Evolutionary conservation across 2,329 filamentous ascomycete genomes (phyloP).

Genomic region (Alternaria arbusti): DNA sequence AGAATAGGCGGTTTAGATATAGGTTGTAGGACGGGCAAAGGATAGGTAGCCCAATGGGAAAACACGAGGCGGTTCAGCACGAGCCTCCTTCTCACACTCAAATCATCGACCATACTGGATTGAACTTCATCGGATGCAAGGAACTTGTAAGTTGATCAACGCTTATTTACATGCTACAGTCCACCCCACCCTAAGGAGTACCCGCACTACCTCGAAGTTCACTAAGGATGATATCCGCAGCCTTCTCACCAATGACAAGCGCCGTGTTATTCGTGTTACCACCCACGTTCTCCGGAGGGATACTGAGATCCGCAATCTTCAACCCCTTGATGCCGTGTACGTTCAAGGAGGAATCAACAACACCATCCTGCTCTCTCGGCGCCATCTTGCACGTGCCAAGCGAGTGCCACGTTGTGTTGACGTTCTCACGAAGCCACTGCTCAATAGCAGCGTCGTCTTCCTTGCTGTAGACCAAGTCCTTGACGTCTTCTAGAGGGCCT

Average conservation of each 20-base stretch:
- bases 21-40: constrained; percentile 5
- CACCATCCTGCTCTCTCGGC: constrained; percentile 36
- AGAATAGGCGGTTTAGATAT: constrained; percentile 37
- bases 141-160: background rate
- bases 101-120: background rate
- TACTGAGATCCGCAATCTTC: constrained; percentile 54
- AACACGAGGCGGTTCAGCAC: background rate
- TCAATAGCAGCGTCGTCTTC: constrained; percentile 49
- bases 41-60: background rate
- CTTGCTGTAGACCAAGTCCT: constrained; percentile 30
- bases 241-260: constrained; percentile 46
- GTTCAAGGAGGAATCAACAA: constrained; percentile 35
- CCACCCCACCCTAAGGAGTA: background rate
- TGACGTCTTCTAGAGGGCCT: constrained; percentile 13
- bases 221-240: constrained; percentile 35
- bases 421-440: constrained; percentile 48
- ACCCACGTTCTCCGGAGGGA: constrained; percentile 52
- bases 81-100: background rate
- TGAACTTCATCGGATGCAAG: background rate
- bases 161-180: background rate
- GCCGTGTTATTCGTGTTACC: constrained; percentile 58
- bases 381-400: constrained; percentile 44
- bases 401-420: constrained; percentile 44
- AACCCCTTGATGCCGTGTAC: constrained; percentile 36
- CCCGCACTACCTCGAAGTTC: constrained; percentile 12